These are phyloP conservation scores for Luffa acutangula DNA, from an alignment of 306 rosid species.

Conservation along the genomic window DNA sequence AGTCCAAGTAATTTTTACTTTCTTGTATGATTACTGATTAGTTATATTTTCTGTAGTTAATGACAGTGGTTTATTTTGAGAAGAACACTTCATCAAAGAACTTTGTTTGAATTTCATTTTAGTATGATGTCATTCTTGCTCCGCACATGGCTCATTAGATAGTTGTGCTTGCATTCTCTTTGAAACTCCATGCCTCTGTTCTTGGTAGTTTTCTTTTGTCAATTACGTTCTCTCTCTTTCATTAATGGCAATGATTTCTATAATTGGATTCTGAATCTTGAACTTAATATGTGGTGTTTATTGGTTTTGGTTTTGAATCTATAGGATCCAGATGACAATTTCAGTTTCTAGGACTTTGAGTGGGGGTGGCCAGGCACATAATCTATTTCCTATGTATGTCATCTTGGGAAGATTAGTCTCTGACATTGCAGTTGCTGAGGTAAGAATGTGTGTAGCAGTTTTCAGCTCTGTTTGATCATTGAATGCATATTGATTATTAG, in stretches of 20 bases:
- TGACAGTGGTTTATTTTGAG: background rate
- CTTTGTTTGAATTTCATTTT: background rate
- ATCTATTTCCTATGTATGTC: constrained; percentile 52
- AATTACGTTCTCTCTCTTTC: background rate
- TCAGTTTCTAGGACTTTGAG: constrained; percentile 27
- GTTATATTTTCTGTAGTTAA: background rate
- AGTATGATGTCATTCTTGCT: background rate
- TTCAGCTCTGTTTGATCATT: constrained; percentile 5
- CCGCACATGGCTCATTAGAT: background rate
- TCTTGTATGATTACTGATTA: background rate
- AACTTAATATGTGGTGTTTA: background rate
- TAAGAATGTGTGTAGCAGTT: constrained; percentile 18
- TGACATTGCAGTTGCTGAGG: constrained; percentile 39
- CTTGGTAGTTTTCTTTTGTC: background rate
- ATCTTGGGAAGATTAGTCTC: constrained; percentile 53
- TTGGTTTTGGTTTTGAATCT: constrained; percentile 14
- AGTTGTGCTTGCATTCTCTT: background rate
- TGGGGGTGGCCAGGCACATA: constrained; percentile 21
- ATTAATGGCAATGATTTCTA: background rate
- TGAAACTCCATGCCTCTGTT: background rate
- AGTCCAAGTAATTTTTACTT: background rate
- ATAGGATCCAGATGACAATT: constrained; percentile 63
- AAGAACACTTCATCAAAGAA: background rate
- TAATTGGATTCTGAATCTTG: background rate
- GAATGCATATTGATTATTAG: background rate